phyloP scores from a whole-genome alignment of 352 stramenopile genomes.

The Globisporangium polare region DNA sequence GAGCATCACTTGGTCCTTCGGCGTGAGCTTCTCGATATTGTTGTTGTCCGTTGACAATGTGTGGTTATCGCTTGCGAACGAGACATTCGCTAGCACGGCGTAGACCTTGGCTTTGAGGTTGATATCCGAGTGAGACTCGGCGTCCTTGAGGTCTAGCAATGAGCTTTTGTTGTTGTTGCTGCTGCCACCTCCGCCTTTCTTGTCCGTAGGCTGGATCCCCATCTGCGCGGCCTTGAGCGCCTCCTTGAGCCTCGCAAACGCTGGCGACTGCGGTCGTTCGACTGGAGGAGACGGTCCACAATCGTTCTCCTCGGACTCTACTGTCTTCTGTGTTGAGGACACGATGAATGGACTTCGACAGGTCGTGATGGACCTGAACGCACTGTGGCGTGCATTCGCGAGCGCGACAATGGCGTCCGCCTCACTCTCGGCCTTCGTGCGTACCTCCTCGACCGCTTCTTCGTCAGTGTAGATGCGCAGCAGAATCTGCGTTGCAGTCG shows the following conservation, averaged over 20 bases:
- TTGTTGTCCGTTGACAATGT: background rate
- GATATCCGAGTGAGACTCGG: slow-evolving; percentile 39
- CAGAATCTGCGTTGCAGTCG: slow-evolving; percentile 51
- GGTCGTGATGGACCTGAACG: slow-evolving; percentile 47
- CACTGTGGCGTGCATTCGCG: slow-evolving; percentile 31
- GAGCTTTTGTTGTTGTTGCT: slow-evolving; percentile 15
- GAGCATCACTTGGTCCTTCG: slow-evolving; percentile 59
- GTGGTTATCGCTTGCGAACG: slow-evolving; percentile 35
- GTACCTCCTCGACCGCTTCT: slow-evolving; percentile 37
- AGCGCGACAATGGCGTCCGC: slow-evolving; percentile 20
- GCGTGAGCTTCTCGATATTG: slow-evolving; percentile 19
- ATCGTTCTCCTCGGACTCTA: background rate
- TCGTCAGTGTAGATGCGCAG: slow-evolving; percentile 66
- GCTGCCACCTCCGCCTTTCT: slow-evolving; percentile 1
- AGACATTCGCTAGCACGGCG: slow-evolving; percentile 55
- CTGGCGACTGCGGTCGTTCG: slow-evolving; percentile 42
- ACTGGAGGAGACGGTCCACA: slow-evolving; percentile 2
- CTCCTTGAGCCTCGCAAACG: slow-evolving; percentile 69
- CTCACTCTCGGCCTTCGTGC: slow-evolving; percentile 9
- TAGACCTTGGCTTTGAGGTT: slow-evolving; percentile 77
- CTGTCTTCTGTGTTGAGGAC: slow-evolving; percentile 3
- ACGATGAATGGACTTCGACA: slow-evolving; percentile 45
- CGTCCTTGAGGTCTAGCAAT: slow-evolving; percentile 29
- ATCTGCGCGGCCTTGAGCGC: slow-evolving; percentile 52
- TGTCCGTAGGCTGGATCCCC: background rate